Conservation (phyloP, 2,329 filamentous ascomycete species). For the Trichoderma citrinoviride region DNA sequence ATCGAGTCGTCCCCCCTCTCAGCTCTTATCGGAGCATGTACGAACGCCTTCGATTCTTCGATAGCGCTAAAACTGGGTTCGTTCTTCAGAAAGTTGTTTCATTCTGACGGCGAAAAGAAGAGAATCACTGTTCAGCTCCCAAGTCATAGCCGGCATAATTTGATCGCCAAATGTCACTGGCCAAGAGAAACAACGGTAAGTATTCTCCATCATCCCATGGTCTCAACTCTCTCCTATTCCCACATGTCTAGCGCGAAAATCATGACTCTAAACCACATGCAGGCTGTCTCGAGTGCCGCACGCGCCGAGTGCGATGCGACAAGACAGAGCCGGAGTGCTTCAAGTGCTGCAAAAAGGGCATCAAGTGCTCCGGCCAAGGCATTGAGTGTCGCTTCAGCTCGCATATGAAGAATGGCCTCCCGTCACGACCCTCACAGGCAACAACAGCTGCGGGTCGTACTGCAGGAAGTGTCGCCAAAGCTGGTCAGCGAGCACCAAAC, state of each 20-base stretch:
- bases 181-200: constrained; percentile 18
- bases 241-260: neutral
- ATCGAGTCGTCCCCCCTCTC: neutral
- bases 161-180: constrained; percentile 1
- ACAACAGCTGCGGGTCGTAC: neutral
- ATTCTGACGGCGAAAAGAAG: neutral
- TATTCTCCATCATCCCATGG: neutral
- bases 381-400: constrained; percentile 16
- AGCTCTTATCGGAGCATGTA: neutral
- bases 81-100: neutral
- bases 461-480: neutral
- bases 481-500: neutral
- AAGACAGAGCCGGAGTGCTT: constrained; percentile 17
- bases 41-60: neutral
- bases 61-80: too few relatives aligned
- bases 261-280: neutral
- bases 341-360: constrained; percentile 18
- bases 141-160: neutral
- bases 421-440: neutral
- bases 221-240: neutral
- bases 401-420: constrained; percentile 8
- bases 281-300: constrained; percentile 18
- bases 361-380: constrained; percentile 15
- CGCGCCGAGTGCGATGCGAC: constrained; percentile 18
- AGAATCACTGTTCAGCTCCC: neutral